These are phyloP conservation scores for Ceratobasidium sp. DNA, from an alignment of 1,284 basidiomycete genomes.

Conservation along the genomic window DNA sequence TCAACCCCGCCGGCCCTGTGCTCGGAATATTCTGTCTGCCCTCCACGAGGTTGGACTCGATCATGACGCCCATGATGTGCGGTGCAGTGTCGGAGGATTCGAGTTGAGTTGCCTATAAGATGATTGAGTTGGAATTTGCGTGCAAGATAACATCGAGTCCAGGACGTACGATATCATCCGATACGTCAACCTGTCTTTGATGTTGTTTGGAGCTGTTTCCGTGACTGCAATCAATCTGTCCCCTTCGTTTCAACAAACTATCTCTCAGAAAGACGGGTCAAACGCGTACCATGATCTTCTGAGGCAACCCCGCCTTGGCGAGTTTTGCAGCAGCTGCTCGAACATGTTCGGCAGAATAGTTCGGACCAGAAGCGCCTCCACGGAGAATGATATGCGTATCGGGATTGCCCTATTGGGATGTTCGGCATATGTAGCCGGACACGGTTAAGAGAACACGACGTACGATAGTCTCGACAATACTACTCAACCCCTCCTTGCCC, in stretches of 20 bases:
- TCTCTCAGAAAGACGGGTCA: slow-evolving; percentile 44
- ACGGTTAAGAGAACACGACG: slow-evolving; percentile 44
- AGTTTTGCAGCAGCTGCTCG: slow-evolving; percentile 79
- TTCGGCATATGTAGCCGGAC: background rate
- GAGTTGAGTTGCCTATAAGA: slow-evolving; percentile 69
- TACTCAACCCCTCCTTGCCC: slow-evolving; percentile 89
- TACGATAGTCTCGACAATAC: slow-evolving; percentile 88
- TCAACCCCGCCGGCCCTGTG: slow-evolving; percentile 76
- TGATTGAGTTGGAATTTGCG: no score
- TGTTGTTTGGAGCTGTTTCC: slow-evolving; percentile 68
- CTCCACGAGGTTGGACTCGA: slow-evolving; percentile 93
- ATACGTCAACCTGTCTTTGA: slow-evolving; percentile 61
- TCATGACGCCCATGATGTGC: slow-evolving; percentile 95
- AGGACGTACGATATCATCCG: slow-evolving; percentile 56
- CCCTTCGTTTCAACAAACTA: background rate
- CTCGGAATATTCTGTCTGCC: slow-evolving; percentile 82
- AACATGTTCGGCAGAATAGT: slow-evolving; percentile 81
- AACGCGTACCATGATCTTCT: slow-evolving; percentile 84
- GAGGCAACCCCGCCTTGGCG: slow-evolving; percentile 76
- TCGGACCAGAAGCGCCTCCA: slow-evolving; percentile 86
- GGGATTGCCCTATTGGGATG: slow-evolving; percentile 70
- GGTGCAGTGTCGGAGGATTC: slow-evolving; percentile 71
- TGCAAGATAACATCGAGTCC: no score
- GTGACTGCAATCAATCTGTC: slow-evolving; percentile 90
- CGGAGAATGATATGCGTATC: slow-evolving; percentile 93